Base-by-base conservation (phyloP, 257 asterid species). In the Salvia splendens region DNA sequence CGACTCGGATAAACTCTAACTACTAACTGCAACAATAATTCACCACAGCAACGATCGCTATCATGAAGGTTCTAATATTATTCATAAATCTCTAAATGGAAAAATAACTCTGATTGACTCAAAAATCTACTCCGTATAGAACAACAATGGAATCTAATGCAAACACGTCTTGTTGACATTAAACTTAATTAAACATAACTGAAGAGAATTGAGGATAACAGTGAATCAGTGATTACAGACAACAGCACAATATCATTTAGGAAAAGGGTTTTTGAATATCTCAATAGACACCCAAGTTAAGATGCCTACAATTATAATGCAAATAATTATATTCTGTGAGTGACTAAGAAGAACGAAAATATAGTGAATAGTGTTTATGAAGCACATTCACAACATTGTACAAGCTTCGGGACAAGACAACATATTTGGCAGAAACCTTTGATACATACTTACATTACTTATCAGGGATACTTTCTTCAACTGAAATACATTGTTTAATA, bases 161-260 rank as follows among this genome's bases (percentile, higher is more conserved):
- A 5, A 35, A 30, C 35, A 40, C 30, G 30, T 5, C 6, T 15
- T 46, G 33, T 69, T 30, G 49, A 35, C 54, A 52, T 12, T 20
- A 50, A 50, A n/a, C 30, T n/a, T 51, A 46, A 54, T 24, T n/a
- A 52, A 61, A 24, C 57, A 42, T 8, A 28, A 61, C 40, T 40
- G 53, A 66, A 41, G 28, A 71, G 40, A 47, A 51, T 24, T 15
- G 62, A 59, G 45, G 75, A 41, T 24, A 45, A 43, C 47, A 51
- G 49, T 52, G 30, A 24, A 63, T 28, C 70, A 63, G 52, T 52
- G 50, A 42, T 14, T 53, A 32, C 46, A 49, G 52, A 54, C 54
- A 14, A 72, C 24, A 55, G 45, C 8, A 12, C 45, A 24, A 24
- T 35, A 20, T 7, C 61, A 45, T 8, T 8, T 58, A 45, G 64